Evolutionary conservation across 2,329 filamentous ascomycete species (phyloP), one percentile per base, ranked within the genome.

Genomic region (Sodiomyces alkalinus): DNA sequence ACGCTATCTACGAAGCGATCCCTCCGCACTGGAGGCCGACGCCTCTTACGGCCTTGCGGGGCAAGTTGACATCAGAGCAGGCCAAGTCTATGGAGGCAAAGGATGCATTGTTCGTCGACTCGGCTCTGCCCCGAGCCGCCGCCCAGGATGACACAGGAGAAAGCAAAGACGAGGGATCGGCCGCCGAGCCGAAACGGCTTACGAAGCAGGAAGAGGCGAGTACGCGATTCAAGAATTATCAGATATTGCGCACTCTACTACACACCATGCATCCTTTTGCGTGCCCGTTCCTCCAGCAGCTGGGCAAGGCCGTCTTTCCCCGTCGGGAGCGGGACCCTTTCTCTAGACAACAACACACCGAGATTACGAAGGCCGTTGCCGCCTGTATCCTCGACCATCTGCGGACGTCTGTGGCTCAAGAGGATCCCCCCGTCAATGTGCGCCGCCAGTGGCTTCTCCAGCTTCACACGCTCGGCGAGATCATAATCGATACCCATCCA

Each of bases 381-480:
- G 62, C 74, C 33, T 72, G 75, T 17, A 61, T 83, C 22, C 56
- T 90, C 26, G 60, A 66, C 22, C 77, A 87, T 42, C 53, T 92
- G 19, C 60, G 68, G 19, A 39, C 56, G 7, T 52, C 58, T 21
- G 42, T 60, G 18, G 49, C 54, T 8, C 55, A 49, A 8, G 43
- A 53, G 7, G 54, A 59, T 31, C 59, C 61, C 14, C 67, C 64
- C 11, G 56, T 61, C 1, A 71, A 77, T 37, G 72, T 80, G 41
- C 80, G 81, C 42, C 73, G 79, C 16, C 90, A 90, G 46, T 81
- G 80, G 62, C 80, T 87, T 33, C 74, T 85, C 31, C 77, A 85
- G 48, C 56, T 93, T 12, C 76, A 81, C 32, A 76, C 78, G 0
- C 60, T 92, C 30, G 74, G 80, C 21, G 78, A 86, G 44, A 69